Percentiles rank a stretch among this genome's conserved stretches.
phyloP scores from a whole-genome alignment of 768 basidiomycete genomes.

The Galerina marginata region DNA sequence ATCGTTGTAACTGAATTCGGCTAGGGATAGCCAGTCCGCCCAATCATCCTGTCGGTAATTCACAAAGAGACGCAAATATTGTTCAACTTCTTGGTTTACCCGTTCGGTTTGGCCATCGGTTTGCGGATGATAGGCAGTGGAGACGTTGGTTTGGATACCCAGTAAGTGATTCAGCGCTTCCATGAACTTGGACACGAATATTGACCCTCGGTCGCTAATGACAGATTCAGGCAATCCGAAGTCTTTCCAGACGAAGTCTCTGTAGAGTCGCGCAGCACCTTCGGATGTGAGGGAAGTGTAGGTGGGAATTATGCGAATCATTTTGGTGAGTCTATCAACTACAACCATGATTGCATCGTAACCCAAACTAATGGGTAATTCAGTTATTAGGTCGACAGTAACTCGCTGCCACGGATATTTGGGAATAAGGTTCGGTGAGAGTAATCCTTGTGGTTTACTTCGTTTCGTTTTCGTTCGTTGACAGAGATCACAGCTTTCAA shows the following conservation, averaged over 20 bases:
- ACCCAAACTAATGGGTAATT: slow-evolving; percentile 34
- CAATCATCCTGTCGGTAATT: slow-evolving; percentile 20
- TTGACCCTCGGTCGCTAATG: slow-evolving; percentile 19
- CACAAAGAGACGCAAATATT: slow-evolving; percentile 21
- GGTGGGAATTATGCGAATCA: slow-evolving; percentile 6
- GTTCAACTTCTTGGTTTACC: slow-evolving; percentile 27
- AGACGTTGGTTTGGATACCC: slow-evolving; percentile 13
- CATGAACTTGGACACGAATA: slow-evolving; percentile 29
- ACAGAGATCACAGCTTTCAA: slow-evolving; percentile 36
- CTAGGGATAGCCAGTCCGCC: slow-evolving; percentile 10
- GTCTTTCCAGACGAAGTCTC: slow-evolving; percentile 13
- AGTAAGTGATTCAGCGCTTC: slow-evolving; percentile 17
- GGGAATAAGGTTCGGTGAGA: slow-evolving; percentile 23
- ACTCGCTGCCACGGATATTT: slow-evolving; percentile 33
- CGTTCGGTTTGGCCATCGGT: slow-evolving; percentile 26
- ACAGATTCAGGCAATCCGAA: slow-evolving; percentile 1
- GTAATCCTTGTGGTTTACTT: slow-evolving; percentile 26
- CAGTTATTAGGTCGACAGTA: slow-evolving; percentile 40
- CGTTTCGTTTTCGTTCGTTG: slow-evolving; percentile 35
- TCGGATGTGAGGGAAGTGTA: slow-evolving; percentile 1
- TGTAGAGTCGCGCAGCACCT: neutral
- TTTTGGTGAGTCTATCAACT: slow-evolving; percentile 19
- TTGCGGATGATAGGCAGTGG: slow-evolving; percentile 21
- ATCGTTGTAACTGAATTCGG: slow-evolving; percentile 26
- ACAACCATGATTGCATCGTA: slow-evolving; percentile 41